Percentiles rank a stretch among this genome's conserved stretches.
Evolutionary conservation across 164 flowering plant genomes (phyloP).

Genomic region (Pachysandra terminalis): DNA sequence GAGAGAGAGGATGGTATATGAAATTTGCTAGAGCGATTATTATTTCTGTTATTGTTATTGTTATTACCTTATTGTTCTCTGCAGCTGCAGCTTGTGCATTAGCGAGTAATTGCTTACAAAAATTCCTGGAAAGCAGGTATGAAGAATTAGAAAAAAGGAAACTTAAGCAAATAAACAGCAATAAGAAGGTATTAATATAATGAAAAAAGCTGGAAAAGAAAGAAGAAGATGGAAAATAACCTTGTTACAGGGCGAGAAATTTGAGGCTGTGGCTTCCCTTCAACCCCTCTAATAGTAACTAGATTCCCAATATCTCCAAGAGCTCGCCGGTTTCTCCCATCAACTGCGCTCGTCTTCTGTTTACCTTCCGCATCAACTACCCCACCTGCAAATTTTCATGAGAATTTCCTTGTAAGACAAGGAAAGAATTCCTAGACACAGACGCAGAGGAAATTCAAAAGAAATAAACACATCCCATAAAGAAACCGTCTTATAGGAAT

Average conservation of each 20-base stretch:
- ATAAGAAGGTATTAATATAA: too few relatives aligned
- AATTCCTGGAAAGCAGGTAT: constrained; percentile 42
- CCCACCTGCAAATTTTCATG: not conserved
- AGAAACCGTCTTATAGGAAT: not conserved
- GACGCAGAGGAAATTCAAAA: not conserved
- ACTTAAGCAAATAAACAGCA: not conserved
- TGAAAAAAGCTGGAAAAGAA: not conserved
- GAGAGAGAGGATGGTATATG: too few relatives aligned
- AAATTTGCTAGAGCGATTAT: too few relatives aligned
- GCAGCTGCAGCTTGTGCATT: constrained; percentile 74
- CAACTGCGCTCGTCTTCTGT: constrained; percentile 19
- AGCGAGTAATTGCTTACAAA: constrained; percentile 77
- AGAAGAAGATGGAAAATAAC: not conserved
- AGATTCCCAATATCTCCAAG: constrained; percentile 33
- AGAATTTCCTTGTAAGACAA: not conserved
- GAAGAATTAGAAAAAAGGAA: constrained; percentile 3
- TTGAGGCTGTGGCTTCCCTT: constrained; percentile 16
- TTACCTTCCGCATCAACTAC: constrained; percentile 16
- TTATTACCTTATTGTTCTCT: constrained; percentile 52
- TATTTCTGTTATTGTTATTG: not conserved
- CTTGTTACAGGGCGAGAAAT: constrained; percentile 26
- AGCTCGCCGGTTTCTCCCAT: constrained; percentile 22
- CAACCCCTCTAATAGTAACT: constrained; percentile 12
- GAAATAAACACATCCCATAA: not conserved
- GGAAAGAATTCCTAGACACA: not conserved